These are phyloP conservation scores for Yarrowia deformans DNA, from an alignment of 805 yeast genomes.

Conservation along the genomic window DNA sequence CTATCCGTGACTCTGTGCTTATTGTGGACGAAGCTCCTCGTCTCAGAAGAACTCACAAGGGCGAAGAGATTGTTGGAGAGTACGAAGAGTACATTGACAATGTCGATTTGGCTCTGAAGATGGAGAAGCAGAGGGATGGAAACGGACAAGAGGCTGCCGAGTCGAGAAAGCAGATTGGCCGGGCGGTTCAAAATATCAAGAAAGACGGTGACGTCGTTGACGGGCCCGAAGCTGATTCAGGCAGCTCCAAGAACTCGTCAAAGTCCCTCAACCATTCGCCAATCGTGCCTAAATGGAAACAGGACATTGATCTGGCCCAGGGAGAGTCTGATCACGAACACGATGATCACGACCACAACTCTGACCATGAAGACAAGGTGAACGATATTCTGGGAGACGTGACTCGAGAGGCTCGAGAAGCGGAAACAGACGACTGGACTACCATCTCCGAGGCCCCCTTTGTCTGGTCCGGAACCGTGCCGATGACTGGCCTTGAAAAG, in stretches of 20 bases:
- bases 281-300: constrained; percentile 13
- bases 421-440: constrained; percentile 43
- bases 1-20: constrained; percentile 71
- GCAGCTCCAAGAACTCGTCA: not conserved
- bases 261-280: constrained; percentile 2
- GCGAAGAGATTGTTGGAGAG: constrained; percentile 79
- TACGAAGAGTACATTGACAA: constrained; percentile 50
- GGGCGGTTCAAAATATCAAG: not conserved
- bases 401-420: constrained; percentile 27
- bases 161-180: not conserved
- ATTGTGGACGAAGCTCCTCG: constrained; percentile 66
- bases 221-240: not conserved
- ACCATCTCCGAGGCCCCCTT: constrained; percentile 6
- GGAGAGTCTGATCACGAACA: constrained; percentile 14
- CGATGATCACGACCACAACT: not conserved
- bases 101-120: constrained; percentile 19
- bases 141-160: constrained; percentile 43
- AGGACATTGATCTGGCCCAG: constrained; percentile 11
- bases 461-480: constrained; percentile 28
- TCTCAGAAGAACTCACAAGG: constrained; percentile 83
- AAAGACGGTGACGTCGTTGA: not conserved
- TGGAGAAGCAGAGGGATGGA: constrained; percentile 12
- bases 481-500: constrained; percentile 9
- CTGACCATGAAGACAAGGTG: constrained; percentile 42
- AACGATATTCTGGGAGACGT: constrained; percentile 41